Conservation (phyloP, 2,329 filamentous ascomycete species). For the Chaetomiaceae sp. region DNA sequence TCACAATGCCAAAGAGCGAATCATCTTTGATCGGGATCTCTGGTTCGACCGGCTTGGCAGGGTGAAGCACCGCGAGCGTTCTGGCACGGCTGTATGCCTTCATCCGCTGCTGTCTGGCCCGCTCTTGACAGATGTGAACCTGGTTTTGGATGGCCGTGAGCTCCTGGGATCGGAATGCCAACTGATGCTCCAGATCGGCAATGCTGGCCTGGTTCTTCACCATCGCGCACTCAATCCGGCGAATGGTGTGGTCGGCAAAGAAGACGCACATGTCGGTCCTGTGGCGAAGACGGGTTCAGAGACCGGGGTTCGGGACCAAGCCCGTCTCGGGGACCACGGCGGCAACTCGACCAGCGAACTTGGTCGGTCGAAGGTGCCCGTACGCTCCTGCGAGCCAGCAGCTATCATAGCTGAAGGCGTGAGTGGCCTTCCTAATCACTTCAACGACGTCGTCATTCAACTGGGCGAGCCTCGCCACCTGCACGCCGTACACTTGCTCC, state of each 20-base stretch:
- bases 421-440: not conserved
- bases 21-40: not conserved
- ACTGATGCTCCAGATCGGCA: constrained; percentile 2
- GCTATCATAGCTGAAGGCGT: not conserved
- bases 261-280: not conserved
- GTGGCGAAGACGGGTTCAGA: constrained; percentile 5
- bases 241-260: not conserved
- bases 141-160: constrained; percentile 1
- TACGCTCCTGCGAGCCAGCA: not conserved
- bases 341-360: not conserved
- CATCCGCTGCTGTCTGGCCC: not conserved
- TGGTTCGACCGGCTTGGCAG: not conserved
- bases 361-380: constrained; percentile 1
- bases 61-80: not conserved
- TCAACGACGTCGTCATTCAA: constrained; percentile 2
- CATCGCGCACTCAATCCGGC: not conserved
- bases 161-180: not conserved
- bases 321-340: constrained; percentile 3
- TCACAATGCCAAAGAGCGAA: too few species aligned
- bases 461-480: not conserved
- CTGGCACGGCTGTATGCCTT: not conserved
- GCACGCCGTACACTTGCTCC: constrained; percentile 1
- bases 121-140: not conserved
- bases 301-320: not conserved
- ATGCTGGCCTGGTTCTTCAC: constrained; percentile 2